Evolutionary conservation across 2,329 filamentous ascomycete genomes (phyloP).

Genomic region (Diplocarpon rosae): DNA sequence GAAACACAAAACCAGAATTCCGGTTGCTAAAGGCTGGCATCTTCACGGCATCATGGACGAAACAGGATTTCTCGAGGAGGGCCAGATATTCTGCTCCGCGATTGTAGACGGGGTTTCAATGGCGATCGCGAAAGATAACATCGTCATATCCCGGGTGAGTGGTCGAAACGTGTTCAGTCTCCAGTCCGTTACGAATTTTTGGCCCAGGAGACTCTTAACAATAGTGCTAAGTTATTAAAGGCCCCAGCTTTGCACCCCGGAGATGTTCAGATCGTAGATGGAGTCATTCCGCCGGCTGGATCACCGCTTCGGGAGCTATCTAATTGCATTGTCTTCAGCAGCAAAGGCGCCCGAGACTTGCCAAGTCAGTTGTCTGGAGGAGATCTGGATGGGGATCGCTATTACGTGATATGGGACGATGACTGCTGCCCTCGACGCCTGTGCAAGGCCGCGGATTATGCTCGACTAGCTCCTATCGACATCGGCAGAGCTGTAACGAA

Average conservation of each 20-base stretch:
- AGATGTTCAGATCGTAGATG: constrained; percentile 58
- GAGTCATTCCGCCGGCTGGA: constrained; percentile 45
- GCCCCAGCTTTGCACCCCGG: constrained; percentile 74
- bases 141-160: constrained; percentile 52
- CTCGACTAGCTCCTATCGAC: constrained; percentile 41
- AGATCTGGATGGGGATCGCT: constrained; percentile 75
- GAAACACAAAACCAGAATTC: constrained; percentile 71
- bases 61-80: constrained; percentile 53
- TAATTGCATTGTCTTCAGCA: constrained; percentile 74
- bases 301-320: constrained; percentile 51
- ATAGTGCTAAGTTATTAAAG: not conserved
- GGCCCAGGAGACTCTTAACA: too few relatives aligned
- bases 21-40: constrained; percentile 58
- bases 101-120: not conserved
- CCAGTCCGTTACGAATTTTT: too few relatives aligned
- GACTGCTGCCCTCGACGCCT: constrained; percentile 34
- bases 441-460: constrained; percentile 59
- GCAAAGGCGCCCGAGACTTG: constrained; percentile 58
- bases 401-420: constrained; percentile 66
- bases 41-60: constrained; percentile 81
- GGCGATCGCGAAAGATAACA: constrained; percentile 12
- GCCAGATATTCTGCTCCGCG: constrained; percentile 54
- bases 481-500: constrained; percentile 48
- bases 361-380: constrained; percentile 72
- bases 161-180: not conserved